Evolutionary conservation across 371 early-diverging fungal species (phyloP).

Genomic region (Mucor velutinosus): DNA sequence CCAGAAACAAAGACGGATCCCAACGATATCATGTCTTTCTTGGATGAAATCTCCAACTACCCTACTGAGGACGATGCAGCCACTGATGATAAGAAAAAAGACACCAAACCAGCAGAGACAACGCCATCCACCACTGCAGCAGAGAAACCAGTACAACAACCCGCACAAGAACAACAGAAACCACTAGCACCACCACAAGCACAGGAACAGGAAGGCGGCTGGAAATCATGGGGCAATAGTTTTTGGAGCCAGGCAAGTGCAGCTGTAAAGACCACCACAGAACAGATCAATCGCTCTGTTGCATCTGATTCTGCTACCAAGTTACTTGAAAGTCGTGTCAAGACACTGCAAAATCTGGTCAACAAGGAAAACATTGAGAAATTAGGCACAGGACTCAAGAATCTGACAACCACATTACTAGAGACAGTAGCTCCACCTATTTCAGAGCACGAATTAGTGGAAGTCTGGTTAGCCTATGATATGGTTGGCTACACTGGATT

Average conservation of each 20-base stretch:
- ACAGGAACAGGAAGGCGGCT: conserved; percentile 18
- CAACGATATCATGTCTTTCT: conserved; percentile 55
- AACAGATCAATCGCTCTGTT: conserved; percentile 45
- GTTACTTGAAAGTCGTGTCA: conserved; percentile 62
- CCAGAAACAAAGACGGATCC: conserved; percentile 30
- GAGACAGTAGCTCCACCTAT: conserved; percentile 72
- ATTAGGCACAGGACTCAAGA: conserved; percentile 43
- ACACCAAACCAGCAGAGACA: background rate
- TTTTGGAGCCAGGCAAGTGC: conserved; percentile 54
- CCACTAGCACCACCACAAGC: background rate
- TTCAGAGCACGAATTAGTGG: conserved; percentile 69
- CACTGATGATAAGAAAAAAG: background rate
- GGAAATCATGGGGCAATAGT: conserved; percentile 55
- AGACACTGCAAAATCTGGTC: conserved; percentile 50
- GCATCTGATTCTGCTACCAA: conserved; percentile 41
- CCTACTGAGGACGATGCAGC: conserved; percentile 20
- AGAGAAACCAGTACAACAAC: background rate
- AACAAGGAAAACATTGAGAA: conserved; percentile 69
- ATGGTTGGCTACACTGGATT: conserved; percentile 65
- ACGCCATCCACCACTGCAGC: background rate
- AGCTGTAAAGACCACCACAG: conserved; percentile 55
- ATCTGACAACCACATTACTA: conserved; percentile 44
- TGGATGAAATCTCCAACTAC: conserved; percentile 54
- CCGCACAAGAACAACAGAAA: background rate
- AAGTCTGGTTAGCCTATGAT: conserved; percentile 66